Conservation (phyloP, 805 yeast species). For the Cyberlindnera euphorbiae region DNA sequence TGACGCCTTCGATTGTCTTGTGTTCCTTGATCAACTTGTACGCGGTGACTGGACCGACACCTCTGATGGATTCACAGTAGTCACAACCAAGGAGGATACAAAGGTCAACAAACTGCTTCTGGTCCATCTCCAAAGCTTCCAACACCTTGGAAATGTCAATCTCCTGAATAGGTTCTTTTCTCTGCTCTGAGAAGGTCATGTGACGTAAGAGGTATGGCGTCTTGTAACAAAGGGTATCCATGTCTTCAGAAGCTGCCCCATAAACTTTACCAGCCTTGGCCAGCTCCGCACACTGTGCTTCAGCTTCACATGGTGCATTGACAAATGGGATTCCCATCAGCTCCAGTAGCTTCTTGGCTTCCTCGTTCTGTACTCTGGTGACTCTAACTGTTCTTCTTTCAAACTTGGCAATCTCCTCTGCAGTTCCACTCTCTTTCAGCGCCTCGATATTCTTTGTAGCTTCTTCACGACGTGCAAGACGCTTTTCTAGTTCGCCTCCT, state of each 20-base stretch:
- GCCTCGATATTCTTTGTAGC: slow-evolving; percentile 74
- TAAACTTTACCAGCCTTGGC: slow-evolving; percentile 88
- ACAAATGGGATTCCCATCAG: slow-evolving; percentile 96
- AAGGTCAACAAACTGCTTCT: slow-evolving; percentile 76
- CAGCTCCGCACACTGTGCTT: slow-evolving; percentile 94
- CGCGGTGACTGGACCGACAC: slow-evolving; percentile 96
- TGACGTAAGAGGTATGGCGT: slow-evolving; percentile 83
- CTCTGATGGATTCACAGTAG: slow-evolving; percentile 91
- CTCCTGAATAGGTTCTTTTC: slow-evolving; percentile 89
- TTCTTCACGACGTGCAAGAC: slow-evolving; percentile 74
- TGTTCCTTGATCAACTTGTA: slow-evolving; percentile 82
- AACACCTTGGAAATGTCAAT: slow-evolving; percentile 62
- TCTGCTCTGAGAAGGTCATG: slow-evolving; percentile 88
- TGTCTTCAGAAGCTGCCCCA: slow-evolving; percentile 98
- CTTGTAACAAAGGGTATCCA: slow-evolving; percentile 94
- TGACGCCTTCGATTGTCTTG: slow-evolving; percentile 72
- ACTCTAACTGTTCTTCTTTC: slow-evolving; percentile 90
- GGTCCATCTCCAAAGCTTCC: slow-evolving; percentile 71
- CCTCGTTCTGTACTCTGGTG: slow-evolving; percentile 86
- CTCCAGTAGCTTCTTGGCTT: slow-evolving; percentile 73
- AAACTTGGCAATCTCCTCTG: slow-evolving; percentile 66
- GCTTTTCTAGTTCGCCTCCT: slow-evolving; percentile 87
- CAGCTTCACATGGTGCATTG: slow-evolving; percentile 97
- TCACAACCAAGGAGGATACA: slow-evolving; percentile 96
- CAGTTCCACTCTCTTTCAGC: slow-evolving; percentile 74